phyloP scores from a whole-genome alignment of 192 early-diverging fungal species.

The Backusella sp. region DNA sequence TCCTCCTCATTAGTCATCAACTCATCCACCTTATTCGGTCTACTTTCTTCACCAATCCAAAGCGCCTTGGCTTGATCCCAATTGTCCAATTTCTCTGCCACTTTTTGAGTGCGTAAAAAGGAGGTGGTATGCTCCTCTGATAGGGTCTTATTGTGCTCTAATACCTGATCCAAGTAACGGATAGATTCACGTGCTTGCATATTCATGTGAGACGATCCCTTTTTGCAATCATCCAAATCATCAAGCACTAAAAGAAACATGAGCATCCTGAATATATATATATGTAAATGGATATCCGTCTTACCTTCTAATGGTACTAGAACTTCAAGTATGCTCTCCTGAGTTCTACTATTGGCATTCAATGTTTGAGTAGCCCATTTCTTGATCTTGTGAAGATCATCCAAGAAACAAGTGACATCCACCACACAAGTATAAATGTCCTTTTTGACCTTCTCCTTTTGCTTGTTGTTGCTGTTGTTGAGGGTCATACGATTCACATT shows the following conservation, averaged over 20 bases:
- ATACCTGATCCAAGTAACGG: constrained; percentile 45
- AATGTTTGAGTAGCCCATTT: constrained; percentile 40
- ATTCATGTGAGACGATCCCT: constrained; percentile 49
- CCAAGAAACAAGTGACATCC: constrained; percentile 49
- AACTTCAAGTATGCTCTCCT: constrained; percentile 34
- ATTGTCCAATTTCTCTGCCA: constrained; percentile 42
- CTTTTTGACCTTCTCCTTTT: not conserved
- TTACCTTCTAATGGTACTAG: constrained; percentile 56
- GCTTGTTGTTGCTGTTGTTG: not conserved
- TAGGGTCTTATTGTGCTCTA: constrained; percentile 6
- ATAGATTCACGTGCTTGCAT: constrained; percentile 54
- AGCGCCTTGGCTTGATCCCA: constrained; percentile 46
- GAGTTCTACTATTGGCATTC: constrained; percentile 14
- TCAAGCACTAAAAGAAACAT: constrained; percentile 39
- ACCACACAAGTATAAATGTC: constrained; percentile 35
- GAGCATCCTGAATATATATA: not conserved
- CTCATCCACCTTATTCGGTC: not conserved
- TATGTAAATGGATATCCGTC: not conserved
- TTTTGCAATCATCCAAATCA: constrained; percentile 52
- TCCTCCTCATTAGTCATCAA: not conserved
- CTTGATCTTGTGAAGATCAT: constrained; percentile 46
- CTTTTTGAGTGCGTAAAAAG: constrained; percentile 46
- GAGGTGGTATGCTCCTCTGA: constrained; percentile 18
- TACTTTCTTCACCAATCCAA: constrained; percentile 37
- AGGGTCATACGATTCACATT: constrained; percentile 31